These are phyloP conservation scores for Camellia japonica DNA, from an alignment of 148 eudicot genomes.

Conservation along the genomic window DNA sequence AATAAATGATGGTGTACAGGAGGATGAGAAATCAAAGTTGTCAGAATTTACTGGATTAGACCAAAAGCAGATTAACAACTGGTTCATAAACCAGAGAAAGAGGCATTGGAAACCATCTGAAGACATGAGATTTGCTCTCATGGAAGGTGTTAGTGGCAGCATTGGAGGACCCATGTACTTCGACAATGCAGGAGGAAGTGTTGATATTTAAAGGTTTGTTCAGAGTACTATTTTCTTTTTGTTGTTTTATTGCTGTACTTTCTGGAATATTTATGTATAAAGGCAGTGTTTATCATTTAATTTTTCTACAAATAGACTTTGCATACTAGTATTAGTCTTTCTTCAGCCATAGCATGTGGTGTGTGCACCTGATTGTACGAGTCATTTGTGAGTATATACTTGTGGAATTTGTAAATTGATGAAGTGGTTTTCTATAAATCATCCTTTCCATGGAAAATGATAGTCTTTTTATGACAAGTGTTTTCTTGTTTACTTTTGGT, in stretches of 20 bases:
- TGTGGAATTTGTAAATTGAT: too few relatives aligned
- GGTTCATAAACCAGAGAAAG: slow-evolving; percentile 54
- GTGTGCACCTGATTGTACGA: too few relatives aligned
- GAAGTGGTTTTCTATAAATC: too few relatives aligned
- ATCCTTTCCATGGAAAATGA: too few relatives aligned
- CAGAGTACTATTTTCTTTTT: background rate
- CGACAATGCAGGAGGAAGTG: slow-evolving; percentile 27
- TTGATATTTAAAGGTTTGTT: slow-evolving; percentile 22
- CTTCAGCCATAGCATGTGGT: background rate
- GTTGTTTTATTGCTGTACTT: background rate
- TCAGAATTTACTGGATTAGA: slow-evolving; percentile 42
- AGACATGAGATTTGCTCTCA: slow-evolving; percentile 47
- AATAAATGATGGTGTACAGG: slow-evolving; percentile 25
- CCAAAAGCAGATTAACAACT: slow-evolving; percentile 51
- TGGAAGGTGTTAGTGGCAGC: slow-evolving; percentile 39
- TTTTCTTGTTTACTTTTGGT: background rate
- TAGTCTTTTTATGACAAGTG: background rate
- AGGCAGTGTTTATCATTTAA: background rate
- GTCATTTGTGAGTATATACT: too few relatives aligned
- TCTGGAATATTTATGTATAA: background rate
- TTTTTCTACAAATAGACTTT: background rate
- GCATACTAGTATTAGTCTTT: background rate
- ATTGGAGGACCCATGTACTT: slow-evolving; percentile 21
- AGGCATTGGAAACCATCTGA: slow-evolving; percentile 54
- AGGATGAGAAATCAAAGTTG: slow-evolving; percentile 42